Percentiles rank a stretch among this genome's conserved stretches.
Conservation (phyloP, 2,329 filamentous ascomycete species). For the Tolypocladium tundrense region DNA sequence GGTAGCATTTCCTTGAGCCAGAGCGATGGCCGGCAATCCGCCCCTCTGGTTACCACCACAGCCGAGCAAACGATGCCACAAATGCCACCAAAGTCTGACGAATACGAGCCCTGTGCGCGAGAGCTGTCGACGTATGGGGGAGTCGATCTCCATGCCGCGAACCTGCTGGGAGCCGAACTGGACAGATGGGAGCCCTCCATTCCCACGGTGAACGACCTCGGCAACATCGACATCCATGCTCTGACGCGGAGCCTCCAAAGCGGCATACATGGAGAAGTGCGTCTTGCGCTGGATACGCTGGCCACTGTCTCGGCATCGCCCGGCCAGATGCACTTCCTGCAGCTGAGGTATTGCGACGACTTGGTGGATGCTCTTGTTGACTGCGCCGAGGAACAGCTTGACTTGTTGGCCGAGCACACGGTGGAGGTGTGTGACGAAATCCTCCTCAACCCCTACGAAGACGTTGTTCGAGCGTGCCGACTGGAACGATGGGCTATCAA, state of each 20-base stretch:
- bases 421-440: slow-evolving; percentile 81
- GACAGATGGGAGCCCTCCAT: slow-evolving; percentile 61
- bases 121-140: slow-evolving; percentile 57
- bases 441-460: slow-evolving; percentile 75
- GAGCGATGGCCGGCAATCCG: slow-evolving; percentile 17
- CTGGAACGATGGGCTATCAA: slow-evolving; percentile 62
- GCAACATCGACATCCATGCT: slow-evolving; percentile 81
- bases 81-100: slow-evolving; percentile 34
- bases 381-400: slow-evolving; percentile 81
- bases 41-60: slow-evolving; percentile 7
- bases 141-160: slow-evolving; percentile 55
- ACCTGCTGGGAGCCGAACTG: slow-evolving; percentile 56
- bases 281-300: slow-evolving; percentile 77
- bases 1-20: slow-evolving; percentile 32
- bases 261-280: slow-evolving; percentile 81
- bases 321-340: slow-evolving; percentile 52
- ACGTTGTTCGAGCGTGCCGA: slow-evolving; percentile 69
- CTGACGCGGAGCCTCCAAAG: slow-evolving; percentile 84
- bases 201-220: slow-evolving; percentile 67
- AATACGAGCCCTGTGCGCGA: slow-evolving; percentile 45
- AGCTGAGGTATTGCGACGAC: slow-evolving; percentile 71
- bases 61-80: slow-evolving; percentile 24
- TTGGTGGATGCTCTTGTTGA: slow-evolving; percentile 80
- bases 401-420: slow-evolving; percentile 73
- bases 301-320: slow-evolving; percentile 55